A percentile compares a stretch with the other conserved stretches of the same genome.
Evolutionary conservation across 768 basidiomycete genomes (phyloP).

Genomic region (Collybia mongolica): DNA sequence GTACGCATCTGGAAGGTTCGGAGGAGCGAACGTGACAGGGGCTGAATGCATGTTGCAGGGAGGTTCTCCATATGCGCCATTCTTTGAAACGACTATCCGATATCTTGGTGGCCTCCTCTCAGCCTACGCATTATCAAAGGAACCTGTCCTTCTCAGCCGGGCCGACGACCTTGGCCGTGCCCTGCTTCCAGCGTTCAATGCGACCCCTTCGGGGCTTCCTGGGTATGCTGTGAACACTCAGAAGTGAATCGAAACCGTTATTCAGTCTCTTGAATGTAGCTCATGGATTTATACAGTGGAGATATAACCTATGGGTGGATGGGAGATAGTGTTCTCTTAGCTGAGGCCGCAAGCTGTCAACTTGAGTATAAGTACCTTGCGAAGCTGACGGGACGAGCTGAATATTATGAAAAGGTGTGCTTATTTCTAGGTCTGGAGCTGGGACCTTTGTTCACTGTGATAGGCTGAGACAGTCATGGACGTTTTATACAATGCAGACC

Average conservation of each 20-base stretch:
- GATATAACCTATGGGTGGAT: conserved; percentile 30
- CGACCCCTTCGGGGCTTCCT: conserved; percentile 62
- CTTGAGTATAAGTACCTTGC: conserved; percentile 79
- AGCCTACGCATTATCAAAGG: conserved; percentile 69
- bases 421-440: neutral
- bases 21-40: no score
- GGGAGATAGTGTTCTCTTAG: conserved; percentile 24
- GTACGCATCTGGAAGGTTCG: no score
- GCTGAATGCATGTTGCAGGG: conserved; percentile 14
- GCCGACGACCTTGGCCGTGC: conserved; percentile 68
- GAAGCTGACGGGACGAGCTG: conserved; percentile 57
- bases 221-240: conserved; percentile 57
- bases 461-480: conserved; percentile 39
- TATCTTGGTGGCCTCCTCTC: conserved; percentile 75
- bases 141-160: conserved; percentile 52
- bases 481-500: conserved; percentile 28
- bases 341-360: conserved; percentile 53
- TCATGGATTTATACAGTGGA: conserved; percentile 18
- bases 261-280: neutral
- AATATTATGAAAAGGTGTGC: conserved; percentile 40
- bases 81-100: conserved; percentile 79
- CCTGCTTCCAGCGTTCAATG: conserved; percentile 63
- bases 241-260: conserved; percentile 29
- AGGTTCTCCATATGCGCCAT: conserved; percentile 35
- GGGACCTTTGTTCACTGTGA: neutral